Base-by-base conservation (phyloP, 495 filamentous ascomycete species). In the Penicillium macrosclerotiorum region DNA sequence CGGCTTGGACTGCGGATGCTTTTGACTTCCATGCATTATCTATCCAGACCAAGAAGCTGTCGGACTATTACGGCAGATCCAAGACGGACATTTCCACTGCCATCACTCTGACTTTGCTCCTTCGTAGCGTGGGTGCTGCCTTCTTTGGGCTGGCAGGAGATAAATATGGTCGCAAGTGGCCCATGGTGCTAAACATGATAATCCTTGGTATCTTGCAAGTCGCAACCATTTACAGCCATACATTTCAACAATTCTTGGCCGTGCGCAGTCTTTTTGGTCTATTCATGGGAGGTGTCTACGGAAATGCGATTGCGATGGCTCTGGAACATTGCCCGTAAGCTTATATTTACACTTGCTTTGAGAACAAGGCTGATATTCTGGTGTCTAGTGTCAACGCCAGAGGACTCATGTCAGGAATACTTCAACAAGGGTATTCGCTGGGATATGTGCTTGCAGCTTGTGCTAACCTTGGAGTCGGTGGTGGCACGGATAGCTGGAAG, bases 241-340 rank as follows among this genome's bases (percentile, higher is more conserved):
- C 80, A 0, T 90, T 86, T 59, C 57, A 73, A 39, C 72, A 84
- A 55, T 90, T 90, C 59, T 62, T 90, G 25, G 85, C 77, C 23
- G 86, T 89, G 1, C 63, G 85, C 16, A 73, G 75, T 34, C 60
- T 90, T 8, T 90, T 89, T 59, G 87, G 87, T n/a, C 66, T 91
- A 41, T 85, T 87, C 39, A 91, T 90, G 86, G 87, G 87, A 17
- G 87, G 87, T 36, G 80, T 91, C 12, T 91, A 89, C 64, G 87
- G 87, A 33, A 83, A 88, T 57, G 83, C 86, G n/a, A 83, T 85
- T 39, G 84, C 85, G 20, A 90, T 88, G 84, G 86, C 84, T 0
- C 65, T 91, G 22, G 87, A 91, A 51, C 83, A 88, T 57, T 85
- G 82, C 71, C 84, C 85, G 69, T 73, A 67, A 47, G 62, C 47